A percentile compares a stretch with the other conserved stretches of the same genome.
phyloP scores from a whole-genome alignment of 176 grass and related monocot genomes.

The Aegilops speltoides region DNA sequence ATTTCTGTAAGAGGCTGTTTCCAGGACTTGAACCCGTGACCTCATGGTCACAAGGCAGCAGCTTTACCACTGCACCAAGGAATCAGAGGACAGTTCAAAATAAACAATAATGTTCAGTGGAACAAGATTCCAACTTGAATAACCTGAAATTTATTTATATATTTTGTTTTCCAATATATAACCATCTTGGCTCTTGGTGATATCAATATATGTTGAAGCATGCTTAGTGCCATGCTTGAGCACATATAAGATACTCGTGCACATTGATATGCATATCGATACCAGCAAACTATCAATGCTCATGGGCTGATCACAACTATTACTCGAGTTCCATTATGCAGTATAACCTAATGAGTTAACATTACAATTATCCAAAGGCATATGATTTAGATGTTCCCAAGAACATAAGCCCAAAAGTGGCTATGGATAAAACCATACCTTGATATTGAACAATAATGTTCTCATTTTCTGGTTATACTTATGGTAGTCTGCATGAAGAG shows the following conservation, averaged over 20 bases:
- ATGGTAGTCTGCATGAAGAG: slow-evolving; percentile 48
- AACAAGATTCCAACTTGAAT: neutral
- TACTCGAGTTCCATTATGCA: neutral
- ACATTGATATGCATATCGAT: slow-evolving; percentile 10
- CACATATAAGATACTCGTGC: neutral
- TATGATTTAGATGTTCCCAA: slow-evolving; percentile 12
- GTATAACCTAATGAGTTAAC: slow-evolving; percentile 1
- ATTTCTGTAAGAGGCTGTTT: too few species aligned
- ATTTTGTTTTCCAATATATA: slow-evolving; percentile 10
- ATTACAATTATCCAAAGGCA: neutral
- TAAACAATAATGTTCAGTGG: neutral
- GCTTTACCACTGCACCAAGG: neutral
- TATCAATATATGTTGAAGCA: neutral
- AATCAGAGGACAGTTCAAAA: neutral
- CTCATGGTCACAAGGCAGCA: too few species aligned
- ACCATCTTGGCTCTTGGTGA: neutral
- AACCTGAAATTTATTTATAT: neutral
- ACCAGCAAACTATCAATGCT: slow-evolving; percentile 10
- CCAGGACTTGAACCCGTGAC: too few species aligned
- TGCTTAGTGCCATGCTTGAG: neutral
- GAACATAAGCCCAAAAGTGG: slow-evolving; percentile 5
- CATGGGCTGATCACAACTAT: neutral
- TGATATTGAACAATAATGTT: slow-evolving; percentile 82
- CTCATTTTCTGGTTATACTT: slow-evolving; percentile 99
- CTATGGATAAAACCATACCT: slow-evolving; percentile 46